Evolutionary conservation across 176 grass and related monocot species (phyloP).

Genomic region (Aechmea fasciata): DNA sequence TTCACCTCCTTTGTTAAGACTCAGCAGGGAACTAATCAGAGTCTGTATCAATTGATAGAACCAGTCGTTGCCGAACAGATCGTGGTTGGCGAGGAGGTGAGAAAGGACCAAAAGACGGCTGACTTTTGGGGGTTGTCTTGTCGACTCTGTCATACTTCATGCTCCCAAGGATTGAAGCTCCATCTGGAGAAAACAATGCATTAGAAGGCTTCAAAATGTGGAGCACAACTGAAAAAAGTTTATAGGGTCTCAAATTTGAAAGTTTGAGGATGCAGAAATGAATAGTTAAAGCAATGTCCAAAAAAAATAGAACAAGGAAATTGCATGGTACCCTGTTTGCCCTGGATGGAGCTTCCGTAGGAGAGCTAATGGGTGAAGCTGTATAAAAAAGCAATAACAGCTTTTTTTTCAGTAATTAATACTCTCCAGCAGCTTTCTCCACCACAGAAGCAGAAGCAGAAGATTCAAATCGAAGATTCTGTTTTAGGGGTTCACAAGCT

Average conservation of each 20-base stretch:
- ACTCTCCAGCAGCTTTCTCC: too few species aligned
- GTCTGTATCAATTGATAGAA: slow-evolving; percentile 50
- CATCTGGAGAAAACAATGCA: slow-evolving; percentile 18
- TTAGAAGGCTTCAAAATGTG: slow-evolving; percentile 9
- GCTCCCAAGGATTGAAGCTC: slow-evolving; percentile 27
- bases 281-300: neutral
- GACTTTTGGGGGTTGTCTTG: slow-evolving; percentile 1
- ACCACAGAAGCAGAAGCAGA: too few species aligned
- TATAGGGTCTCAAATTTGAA: neutral
- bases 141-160: slow-evolving; percentile 2
- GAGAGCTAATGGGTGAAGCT: too few species aligned
- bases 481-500: too few species aligned
- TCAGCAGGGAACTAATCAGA: slow-evolving; percentile 32
- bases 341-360: too few species aligned
- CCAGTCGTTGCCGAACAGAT: slow-evolving; percentile 36
- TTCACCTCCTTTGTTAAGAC: neutral
- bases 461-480: too few species aligned
- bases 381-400: too few species aligned
- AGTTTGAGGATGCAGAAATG: neutral
- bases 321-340: too few species aligned
- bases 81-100: slow-evolving; percentile 12
- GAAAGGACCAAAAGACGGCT: slow-evolving; percentile 12
- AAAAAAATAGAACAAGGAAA: neutral
- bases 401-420: too few species aligned
- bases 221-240: slow-evolving; percentile 2